Conservation (phyloP, 441 rosid species). For the Brassica hybrid region DNA sequence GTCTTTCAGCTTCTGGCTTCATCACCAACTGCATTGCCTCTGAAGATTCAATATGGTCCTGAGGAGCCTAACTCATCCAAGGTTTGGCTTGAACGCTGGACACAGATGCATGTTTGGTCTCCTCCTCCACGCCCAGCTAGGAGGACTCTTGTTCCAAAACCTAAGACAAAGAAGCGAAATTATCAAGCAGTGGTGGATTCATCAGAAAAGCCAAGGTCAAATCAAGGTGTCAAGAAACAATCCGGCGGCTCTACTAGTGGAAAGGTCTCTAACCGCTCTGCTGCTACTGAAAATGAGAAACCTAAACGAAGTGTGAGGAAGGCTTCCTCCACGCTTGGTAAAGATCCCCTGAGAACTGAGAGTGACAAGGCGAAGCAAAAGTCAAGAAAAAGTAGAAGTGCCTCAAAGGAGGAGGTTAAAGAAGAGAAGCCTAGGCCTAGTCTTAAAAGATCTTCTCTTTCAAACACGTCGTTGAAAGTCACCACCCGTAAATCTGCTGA, state of each 20-base stretch:
- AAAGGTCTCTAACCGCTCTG: constrained; percentile 37
- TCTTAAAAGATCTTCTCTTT: constrained; percentile 46
- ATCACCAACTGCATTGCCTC: constrained; percentile 52
- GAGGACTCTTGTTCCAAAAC: constrained; percentile 42
- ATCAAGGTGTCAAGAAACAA: constrained; percentile 48
- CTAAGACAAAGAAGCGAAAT: constrained; percentile 46
- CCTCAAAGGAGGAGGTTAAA: constrained; percentile 50
- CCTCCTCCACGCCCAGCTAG: constrained; percentile 49
- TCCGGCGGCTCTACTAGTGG: constrained; percentile 36
- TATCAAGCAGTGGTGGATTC: constrained; percentile 40
- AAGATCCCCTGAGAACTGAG: constrained; percentile 51
- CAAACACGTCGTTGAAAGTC: constrained; percentile 45
- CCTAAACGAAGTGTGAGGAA: constrained; percentile 59
- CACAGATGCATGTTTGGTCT: constrained; percentile 64
- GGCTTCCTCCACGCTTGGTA: constrained; percentile 47
- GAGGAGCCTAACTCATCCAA: constrained; percentile 67
- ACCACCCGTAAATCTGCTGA: constrained; percentile 45
- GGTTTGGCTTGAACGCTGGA: constrained; percentile 88
- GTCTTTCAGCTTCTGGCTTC: constrained; percentile 68
- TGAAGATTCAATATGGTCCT: constrained; percentile 53
- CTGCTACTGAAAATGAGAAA: constrained; percentile 48
- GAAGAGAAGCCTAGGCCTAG: constrained; percentile 51
- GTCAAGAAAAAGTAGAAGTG: constrained; percentile 52
- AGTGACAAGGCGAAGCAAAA: constrained; percentile 51
- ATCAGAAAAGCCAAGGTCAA: constrained; percentile 48